phyloP scores from a whole-genome alignment of 1,139 yeast species.

The Arxiozyma telluris region DNA sequence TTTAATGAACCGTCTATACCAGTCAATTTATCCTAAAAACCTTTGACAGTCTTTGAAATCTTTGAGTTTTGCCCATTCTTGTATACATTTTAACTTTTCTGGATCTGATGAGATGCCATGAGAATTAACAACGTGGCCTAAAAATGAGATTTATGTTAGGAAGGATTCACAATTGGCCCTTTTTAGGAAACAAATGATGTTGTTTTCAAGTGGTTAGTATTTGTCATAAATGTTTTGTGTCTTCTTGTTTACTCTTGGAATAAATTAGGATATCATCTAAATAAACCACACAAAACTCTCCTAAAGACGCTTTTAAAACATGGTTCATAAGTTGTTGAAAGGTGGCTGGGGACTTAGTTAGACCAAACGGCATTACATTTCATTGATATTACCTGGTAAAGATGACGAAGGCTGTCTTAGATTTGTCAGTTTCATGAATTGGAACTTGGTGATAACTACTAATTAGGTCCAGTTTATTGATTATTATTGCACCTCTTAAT shows the following conservation, averaged over 20 bases:
- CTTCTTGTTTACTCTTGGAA: constrained; percentile 12
- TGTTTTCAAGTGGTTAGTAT: not conserved
- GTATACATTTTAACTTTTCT: not conserved
- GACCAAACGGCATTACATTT: no score
- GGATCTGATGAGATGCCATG: not conserved
- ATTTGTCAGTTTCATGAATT: no score
- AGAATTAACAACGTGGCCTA: not conserved
- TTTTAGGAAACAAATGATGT: not conserved
- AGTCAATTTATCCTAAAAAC: not conserved
- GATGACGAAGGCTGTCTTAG: no score
- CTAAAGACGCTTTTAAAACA: no score
- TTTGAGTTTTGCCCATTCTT: not conserved
- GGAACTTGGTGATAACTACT: no score
- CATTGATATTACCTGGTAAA: no score
- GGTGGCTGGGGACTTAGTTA: no score
- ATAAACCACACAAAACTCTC: no score
- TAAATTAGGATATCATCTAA: constrained; percentile 14
- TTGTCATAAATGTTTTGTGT: constrained; percentile 9
- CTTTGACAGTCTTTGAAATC: not conserved
- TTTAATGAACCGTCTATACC: not conserved
- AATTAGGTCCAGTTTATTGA: no score
- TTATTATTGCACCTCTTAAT: no score
- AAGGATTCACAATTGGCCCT: not conserved
- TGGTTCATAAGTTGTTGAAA: no score
- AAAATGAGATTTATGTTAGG: not conserved